Percentiles rank a stretch among this genome's conserved stretches.
These are phyloP conservation scores for Lonicera japonica DNA, from an alignment of 129 eudicot species.

Conservation along the genomic window DNA sequence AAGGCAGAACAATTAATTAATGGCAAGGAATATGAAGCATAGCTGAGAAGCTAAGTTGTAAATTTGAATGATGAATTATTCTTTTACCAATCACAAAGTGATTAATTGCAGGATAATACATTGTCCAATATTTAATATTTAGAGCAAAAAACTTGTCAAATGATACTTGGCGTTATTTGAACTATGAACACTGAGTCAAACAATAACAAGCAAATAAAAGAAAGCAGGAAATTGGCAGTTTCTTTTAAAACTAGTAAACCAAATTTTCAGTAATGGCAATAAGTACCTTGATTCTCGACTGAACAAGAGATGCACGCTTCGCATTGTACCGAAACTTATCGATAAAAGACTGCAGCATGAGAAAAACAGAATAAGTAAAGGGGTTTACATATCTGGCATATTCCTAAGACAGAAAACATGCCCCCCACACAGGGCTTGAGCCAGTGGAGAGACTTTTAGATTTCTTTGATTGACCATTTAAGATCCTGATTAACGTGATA, in stretches of 20 bases:
- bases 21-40: neutral
- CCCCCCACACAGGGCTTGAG: no score
- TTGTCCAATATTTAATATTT: no score
- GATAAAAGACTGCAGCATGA: conserved; percentile 73
- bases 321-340: conserved; percentile 98
- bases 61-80: neutral
- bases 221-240: neutral
- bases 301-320: conserved; percentile 99
- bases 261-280: neutral
- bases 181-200: neutral
- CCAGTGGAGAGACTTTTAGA: no score
- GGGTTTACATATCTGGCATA: neutral
- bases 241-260: neutral
- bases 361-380: conserved; percentile 2
- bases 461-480: neutral
- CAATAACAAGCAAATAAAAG: neutral
- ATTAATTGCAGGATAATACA: neutral
- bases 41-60: neutral
- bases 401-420: neutral
- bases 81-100: neutral
- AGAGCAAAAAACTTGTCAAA: neutral
- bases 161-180: neutral
- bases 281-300: conserved; percentile 92
- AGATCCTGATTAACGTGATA: neutral
- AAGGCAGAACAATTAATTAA: neutral